Evolutionary conservation across 306 rosid species (phyloP).

Genomic region (Quillaja saponaria): DNA sequence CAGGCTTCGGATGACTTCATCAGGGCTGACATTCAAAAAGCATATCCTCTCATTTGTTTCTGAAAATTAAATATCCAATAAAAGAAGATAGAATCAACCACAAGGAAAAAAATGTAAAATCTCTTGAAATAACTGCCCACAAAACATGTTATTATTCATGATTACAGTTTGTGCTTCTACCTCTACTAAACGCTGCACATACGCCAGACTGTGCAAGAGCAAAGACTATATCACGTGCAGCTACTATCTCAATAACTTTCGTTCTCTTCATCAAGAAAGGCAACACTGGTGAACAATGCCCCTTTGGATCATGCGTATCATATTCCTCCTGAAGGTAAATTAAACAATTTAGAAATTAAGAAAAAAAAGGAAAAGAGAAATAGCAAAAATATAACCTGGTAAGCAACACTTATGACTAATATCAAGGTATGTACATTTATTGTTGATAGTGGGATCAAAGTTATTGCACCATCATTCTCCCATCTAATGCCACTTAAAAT

Average conservation of each 20-base stretch:
- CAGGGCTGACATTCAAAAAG: constrained; percentile 80
- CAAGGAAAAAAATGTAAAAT: background rate
- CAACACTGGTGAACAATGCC: constrained; percentile 54
- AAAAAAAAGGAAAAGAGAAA: background rate
- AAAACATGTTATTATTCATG: background rate
- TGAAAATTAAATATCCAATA: constrained; percentile 39
- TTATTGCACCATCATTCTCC: too few relatives aligned
- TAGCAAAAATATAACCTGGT: background rate
- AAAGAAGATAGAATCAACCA: background rate
- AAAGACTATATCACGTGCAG: constrained; percentile 74
- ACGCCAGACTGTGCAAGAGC: constrained; percentile 88
- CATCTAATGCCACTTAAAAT: too few relatives aligned
- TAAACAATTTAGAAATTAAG: background rate
- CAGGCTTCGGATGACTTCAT: constrained; percentile 88
- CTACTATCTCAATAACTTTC: constrained; percentile 80
- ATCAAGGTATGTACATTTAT: background rate
- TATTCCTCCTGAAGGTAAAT: constrained; percentile 52
- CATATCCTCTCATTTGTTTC: constrained; percentile 86
- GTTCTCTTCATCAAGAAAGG: constrained; percentile 80
- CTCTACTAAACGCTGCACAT: constrained; percentile 91
- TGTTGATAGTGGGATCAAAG: background rate
- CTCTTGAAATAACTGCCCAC: background rate
- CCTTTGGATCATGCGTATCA: constrained; percentile 79
- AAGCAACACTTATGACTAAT: background rate
- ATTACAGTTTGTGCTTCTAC: constrained; percentile 34